Evolutionary conservation across 805 yeast genomes (phyloP).

Genomic region (Scheffersomyces stipitis): DNA sequence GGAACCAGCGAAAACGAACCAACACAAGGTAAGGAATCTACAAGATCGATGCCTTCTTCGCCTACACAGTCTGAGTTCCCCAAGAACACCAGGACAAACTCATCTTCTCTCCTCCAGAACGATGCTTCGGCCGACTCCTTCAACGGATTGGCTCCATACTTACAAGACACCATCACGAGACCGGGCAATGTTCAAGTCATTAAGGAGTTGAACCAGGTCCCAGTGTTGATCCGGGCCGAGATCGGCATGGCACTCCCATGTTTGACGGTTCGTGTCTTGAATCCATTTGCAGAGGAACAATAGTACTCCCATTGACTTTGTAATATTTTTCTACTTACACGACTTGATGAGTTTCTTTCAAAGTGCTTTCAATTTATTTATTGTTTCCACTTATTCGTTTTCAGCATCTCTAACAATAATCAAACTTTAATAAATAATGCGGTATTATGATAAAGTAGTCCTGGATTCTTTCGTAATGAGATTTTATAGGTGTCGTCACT

Average conservation of each 20-base stretch:
- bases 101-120: slow-evolving; percentile 15
- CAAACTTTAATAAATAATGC: no score
- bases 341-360: no score
- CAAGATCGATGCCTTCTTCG: slow-evolving; percentile 27
- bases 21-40: slow-evolving; percentile 2
- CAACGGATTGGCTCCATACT: slow-evolving; percentile 54
- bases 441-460: no score
- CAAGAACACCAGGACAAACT: slow-evolving; percentile 20
- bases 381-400: no score
- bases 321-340: no score
- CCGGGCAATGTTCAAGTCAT: slow-evolving; percentile 81
- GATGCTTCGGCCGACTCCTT: slow-evolving; percentile 13
- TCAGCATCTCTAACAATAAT: no score
- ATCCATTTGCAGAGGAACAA: slow-evolving; percentile 61
- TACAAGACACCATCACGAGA: slow-evolving; percentile 56
- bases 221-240: slow-evolving; percentile 84
- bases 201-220: slow-evolving; percentile 72
- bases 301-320: no score
- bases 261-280: slow-evolving; percentile 84
- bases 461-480: no score
- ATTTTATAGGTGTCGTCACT: no score
- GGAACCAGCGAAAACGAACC: background rate
- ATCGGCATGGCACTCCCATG: slow-evolving; percentile 96
- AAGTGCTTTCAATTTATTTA: no score
- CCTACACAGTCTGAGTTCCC: slow-evolving; percentile 20